Evolutionary conservation across 1,284 basidiomycete species (phyloP).

Genomic region (Leccinum griseonigrum): DNA sequence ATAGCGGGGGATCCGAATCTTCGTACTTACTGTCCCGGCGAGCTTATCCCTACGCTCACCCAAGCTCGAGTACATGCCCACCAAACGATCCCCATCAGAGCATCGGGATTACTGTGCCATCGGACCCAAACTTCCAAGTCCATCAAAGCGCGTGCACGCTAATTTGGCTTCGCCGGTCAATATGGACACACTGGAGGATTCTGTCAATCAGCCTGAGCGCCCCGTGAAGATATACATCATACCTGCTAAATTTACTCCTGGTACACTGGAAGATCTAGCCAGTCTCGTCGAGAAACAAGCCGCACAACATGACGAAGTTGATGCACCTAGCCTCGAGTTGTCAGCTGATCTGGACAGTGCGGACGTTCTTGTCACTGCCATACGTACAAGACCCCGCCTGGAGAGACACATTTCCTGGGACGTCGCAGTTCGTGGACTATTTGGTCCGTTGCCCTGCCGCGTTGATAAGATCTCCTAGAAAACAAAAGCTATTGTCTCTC

Average conservation of each 20-base stretch:
- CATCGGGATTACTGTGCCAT: not conserved
- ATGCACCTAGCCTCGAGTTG: slow-evolving; percentile 35
- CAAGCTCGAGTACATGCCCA: slow-evolving; percentile 9
- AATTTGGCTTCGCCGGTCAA: slow-evolving; percentile 2
- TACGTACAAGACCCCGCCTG: slow-evolving; percentile 62
- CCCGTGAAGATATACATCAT: slow-evolving; percentile 50
- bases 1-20: not conserved
- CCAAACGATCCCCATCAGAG: slow-evolving; percentile 8
- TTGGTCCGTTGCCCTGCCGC: not conserved
- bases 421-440: slow-evolving; percentile 51
- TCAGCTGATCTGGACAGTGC: slow-evolving; percentile 46
- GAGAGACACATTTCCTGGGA: slow-evolving; percentile 66
- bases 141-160: slow-evolving; percentile 13
- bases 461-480: slow-evolving; percentile 39
- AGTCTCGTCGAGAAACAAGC: slow-evolving; percentile 41
- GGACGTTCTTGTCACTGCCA: slow-evolving; percentile 62
- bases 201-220: slow-evolving; percentile 2
- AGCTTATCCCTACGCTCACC: not conserved
- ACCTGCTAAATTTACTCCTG: slow-evolving; percentile 52
- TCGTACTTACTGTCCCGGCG: not conserved
- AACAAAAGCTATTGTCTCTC: slow-evolving; percentile 62
- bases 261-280: slow-evolving; percentile 45
- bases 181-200: slow-evolving; percentile 4
- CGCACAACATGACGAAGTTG: not conserved
- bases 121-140: not conserved